Evolutionary conservation across 805 yeast genomes (phyloP).

Genomic region (Teunomyces panamensis): DNA sequence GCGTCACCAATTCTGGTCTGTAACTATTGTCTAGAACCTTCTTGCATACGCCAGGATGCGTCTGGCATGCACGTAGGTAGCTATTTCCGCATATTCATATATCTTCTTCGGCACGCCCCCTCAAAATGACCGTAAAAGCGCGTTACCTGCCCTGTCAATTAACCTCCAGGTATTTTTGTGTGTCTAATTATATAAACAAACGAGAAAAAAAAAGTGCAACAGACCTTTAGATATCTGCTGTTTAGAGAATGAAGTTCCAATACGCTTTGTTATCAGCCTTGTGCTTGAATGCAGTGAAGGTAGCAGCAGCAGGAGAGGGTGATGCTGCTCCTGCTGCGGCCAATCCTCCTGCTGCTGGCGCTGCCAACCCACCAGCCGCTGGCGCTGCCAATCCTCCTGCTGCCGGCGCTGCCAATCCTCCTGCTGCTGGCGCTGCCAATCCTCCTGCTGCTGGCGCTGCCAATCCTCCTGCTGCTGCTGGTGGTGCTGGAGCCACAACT

Average conservation of each 20-base stretch:
- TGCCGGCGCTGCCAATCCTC: constrained; percentile 12
- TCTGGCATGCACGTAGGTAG: not conserved
- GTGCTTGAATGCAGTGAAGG: constrained; percentile 5
- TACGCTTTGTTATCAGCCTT: constrained; percentile 7
- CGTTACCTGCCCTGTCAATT: not conserved
- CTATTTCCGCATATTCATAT: not conserved
- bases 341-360: constrained; percentile 13
- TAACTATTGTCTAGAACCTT: not conserved
- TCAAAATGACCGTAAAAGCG: not conserved
- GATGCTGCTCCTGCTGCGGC: constrained; percentile 10
- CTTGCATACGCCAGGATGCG: not conserved
- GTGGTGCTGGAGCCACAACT: constrained; percentile 6
- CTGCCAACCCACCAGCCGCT: constrained; percentile 13
- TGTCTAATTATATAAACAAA: not conserved
- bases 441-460: constrained; percentile 16
- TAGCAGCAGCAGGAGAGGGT: constrained; percentile 10
- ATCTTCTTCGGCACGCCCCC: not conserved
- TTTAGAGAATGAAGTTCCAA: constrained; percentile 3
- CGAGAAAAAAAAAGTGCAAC: not conserved
- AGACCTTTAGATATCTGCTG: not conserved
- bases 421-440: constrained; percentile 12
- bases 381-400: constrained; percentile 14
- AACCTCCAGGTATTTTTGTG: not conserved
- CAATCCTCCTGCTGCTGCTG: constrained; percentile 11
- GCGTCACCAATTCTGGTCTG: not conserved